phyloP scores from a whole-genome alignment of 371 early-diverging fungal species.

The Saksenaea oblongispora region DNA sequence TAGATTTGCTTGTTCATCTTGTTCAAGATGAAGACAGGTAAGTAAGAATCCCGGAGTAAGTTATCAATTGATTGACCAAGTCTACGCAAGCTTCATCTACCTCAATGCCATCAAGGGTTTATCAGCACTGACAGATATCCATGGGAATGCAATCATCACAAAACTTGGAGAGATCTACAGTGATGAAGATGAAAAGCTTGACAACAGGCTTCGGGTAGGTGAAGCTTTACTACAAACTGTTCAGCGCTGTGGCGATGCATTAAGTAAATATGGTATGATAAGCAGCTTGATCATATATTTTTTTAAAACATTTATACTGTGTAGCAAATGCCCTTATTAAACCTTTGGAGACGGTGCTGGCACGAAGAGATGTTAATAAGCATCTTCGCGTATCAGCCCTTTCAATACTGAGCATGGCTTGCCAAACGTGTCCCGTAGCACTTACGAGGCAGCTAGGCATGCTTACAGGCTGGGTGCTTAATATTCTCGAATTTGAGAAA shows the following conservation, averaged over 20 bases:
- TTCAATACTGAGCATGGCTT: constrained; percentile 72
- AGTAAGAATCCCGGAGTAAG: not conserved
- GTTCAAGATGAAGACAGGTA: constrained; percentile 79
- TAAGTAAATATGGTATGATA: constrained; percentile 70
- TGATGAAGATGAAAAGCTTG: constrained; percentile 55
- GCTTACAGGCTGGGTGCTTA: constrained; percentile 67
- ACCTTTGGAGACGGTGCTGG: constrained; percentile 68
- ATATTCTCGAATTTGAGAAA: constrained; percentile 66
- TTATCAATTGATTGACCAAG: not conserved
- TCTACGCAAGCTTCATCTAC: constrained; percentile 70
- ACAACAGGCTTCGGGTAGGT: constrained; percentile 82
- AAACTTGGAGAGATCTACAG: constrained; percentile 69
- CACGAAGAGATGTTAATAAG: constrained; percentile 33
- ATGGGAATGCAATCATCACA: constrained; percentile 68
- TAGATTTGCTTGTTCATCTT: constrained; percentile 77
- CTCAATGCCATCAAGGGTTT: constrained; percentile 88
- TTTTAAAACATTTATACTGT: not conserved
- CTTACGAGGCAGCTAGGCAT: constrained; percentile 65
- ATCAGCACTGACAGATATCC: constrained; percentile 77
- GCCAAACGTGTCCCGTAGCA: constrained; percentile 74
- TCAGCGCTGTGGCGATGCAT: constrained; percentile 75
- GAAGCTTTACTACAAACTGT: constrained; percentile 88
- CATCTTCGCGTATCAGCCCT: constrained; percentile 64
- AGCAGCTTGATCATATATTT: not conserved
- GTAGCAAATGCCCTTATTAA: constrained; percentile 64